Percentiles rank a stretch among this genome's conserved stretches.
Evolutionary conservation across 108 stramenopile species (phyloP).

Genomic region (Epipyxis sp.): DNA sequence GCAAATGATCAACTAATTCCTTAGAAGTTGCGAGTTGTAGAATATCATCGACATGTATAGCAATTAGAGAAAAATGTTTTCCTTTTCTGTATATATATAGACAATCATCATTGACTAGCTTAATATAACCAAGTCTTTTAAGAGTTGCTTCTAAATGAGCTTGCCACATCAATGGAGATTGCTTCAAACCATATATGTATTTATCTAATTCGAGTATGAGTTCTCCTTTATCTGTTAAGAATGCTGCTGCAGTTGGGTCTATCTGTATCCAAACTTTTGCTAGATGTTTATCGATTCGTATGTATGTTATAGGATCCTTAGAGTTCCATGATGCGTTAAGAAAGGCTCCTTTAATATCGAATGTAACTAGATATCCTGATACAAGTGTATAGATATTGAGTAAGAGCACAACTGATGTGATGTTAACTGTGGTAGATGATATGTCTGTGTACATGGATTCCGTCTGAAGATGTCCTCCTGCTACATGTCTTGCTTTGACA

Average conservation of each 20-base stretch:
- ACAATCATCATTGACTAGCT: constrained; percentile 17
- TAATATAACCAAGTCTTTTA: background rate
- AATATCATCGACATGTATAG: background rate
- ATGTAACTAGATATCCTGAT: background rate
- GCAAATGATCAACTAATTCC: background rate
- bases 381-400: background rate
- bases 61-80: background rate
- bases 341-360: constrained; percentile 14
- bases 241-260: constrained; percentile 1
- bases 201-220: background rate
- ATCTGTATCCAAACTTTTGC: constrained; percentile 12
- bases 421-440: background rate
- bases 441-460: background rate
- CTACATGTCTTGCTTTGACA: background rate
- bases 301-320: constrained; percentile 8
- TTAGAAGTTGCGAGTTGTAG: background rate
- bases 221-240: constrained; percentile 1
- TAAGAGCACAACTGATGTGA: background rate
- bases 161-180: constrained; percentile 11
- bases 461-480: background rate
- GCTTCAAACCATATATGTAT: constrained; percentile 13
- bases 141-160: background rate
- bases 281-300: background rate
- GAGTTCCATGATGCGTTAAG: background rate
- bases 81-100: background rate